Base-by-base conservation (phyloP, 495 filamentous ascomycete genomes). In the Podospora sp. region DNA sequence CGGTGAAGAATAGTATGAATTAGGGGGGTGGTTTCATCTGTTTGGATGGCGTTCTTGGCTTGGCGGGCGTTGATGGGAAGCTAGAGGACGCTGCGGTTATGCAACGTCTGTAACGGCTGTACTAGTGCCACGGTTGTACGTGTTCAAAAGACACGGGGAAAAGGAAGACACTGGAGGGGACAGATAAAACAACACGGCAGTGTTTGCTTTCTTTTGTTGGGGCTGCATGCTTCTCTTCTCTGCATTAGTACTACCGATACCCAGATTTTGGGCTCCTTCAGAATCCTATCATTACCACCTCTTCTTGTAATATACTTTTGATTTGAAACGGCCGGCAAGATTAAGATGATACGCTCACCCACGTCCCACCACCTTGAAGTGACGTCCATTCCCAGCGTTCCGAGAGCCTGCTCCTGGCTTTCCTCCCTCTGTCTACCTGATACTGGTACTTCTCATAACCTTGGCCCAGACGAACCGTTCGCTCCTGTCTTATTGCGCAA, bases 371-470 rank as follows among this genome's bases (percentile, higher is more conserved):
- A 46, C 9, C 40, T 14, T 46, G 40, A 2, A 6, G 4, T 46
- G 16, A 46, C 40, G 11, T 6, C 16, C 40, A 46, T 18, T 46
- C 12, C 40, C 9, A 46, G 2, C 40, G 16, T 18, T 11, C 40
- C 40, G 12, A 46, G 40, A 46, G 40, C 40, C 40, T 14, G 20
- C 22, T 16, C 60, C 33, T 12, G 24, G 9, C 40, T 25, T 6
- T 6, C 14, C 40, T 11, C 14, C 40, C 14, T 11, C 5, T 6
- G 40, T 18, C 40, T 11, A 14, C 40, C 16, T 18, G 14, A 46
- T 14, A 46, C 11, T 14, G 14, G 16, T 46, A 7, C 49, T 2
- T 49, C n/a, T 83, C 77, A 85, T 69, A 85, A 69, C 75, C 77
- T 82, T 53, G 81, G 67, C 35, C 76, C 78, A 51, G 25, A 62